A percentile compares a stretch with the other conserved stretches of the same genome.
Conservation (phyloP, 139 green algal species). For the Desmodesmus armatus region DNA sequence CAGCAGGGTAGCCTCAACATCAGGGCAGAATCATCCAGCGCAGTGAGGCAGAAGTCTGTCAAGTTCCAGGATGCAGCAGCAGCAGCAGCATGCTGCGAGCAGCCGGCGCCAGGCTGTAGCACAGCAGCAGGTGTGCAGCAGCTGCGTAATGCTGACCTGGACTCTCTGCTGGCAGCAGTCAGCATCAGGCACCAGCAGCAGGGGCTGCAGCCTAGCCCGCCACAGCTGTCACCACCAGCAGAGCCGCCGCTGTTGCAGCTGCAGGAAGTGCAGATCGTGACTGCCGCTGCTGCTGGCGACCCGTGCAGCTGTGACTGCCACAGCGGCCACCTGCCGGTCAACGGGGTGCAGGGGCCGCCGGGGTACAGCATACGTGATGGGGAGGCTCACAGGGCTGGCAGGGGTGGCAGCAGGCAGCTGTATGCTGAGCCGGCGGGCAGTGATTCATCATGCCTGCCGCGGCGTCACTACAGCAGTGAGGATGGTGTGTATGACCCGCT, state of each 20-base stretch:
- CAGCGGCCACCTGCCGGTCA: not conserved
- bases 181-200: not conserved
- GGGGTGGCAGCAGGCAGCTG: not conserved
- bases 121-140: no score
- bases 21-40: not conserved
- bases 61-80: no score
- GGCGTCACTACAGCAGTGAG: conserved; percentile 3
- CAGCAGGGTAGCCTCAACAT: not conserved
- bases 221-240: not conserved
- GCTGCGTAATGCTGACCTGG: no score
- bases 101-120: no score
- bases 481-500: not conserved
- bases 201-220: not conserved
- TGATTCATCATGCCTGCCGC: not conserved
- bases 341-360: not conserved
- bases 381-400: not conserved
- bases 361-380: not conserved
- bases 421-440: not conserved
- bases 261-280: not conserved
- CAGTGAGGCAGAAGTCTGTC: no score
- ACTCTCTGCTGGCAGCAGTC: not conserved
- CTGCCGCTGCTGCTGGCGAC: not conserved
- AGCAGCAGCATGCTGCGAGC: conserved; percentile 19
- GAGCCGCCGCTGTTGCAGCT: not conserved
- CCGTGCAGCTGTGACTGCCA: not conserved